Percentiles rank a stretch among this genome's conserved stretches.
phyloP scores from a whole-genome alignment of 176 grass and related monocot genomes.

The Tillandsia leiboldiana region DNA sequence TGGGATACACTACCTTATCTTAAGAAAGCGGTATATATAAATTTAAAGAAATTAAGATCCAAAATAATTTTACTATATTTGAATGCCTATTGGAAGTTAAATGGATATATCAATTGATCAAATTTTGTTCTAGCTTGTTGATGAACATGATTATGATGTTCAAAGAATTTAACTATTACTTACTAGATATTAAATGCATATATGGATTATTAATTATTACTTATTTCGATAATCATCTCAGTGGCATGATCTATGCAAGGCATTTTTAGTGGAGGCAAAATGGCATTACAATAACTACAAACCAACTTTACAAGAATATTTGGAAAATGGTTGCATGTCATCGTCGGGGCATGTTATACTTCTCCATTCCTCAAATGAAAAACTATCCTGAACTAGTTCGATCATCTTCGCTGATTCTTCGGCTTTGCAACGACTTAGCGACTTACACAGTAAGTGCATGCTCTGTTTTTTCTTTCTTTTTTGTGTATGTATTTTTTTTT shows the following conservation, averaged over 20 bases:
- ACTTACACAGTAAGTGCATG: slow-evolving; percentile 11
- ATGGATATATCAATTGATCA: too few relatives aligned
- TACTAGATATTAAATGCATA: too few relatives aligned
- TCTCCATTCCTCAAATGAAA: slow-evolving; percentile 19
- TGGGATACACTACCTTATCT: slow-evolving; percentile 24
- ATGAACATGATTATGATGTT: too few relatives aligned
- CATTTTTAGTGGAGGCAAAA: slow-evolving; percentile 30
- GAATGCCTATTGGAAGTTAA: too few relatives aligned
- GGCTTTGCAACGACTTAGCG: slow-evolving; percentile 35
- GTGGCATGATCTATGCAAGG: slow-evolving; percentile 42
- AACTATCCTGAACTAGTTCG: slow-evolving; percentile 30
- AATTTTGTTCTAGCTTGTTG: too few relatives aligned
- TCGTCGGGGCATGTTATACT: slow-evolving; percentile 23
- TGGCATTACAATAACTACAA: slow-evolving; percentile 23
- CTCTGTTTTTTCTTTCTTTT: too few relatives aligned
- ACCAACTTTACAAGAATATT: slow-evolving; percentile 34
- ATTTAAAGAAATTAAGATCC: too few relatives aligned
- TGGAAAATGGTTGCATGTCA: slow-evolving; percentile 36
- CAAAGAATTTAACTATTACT: too few relatives aligned
- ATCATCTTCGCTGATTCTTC: slow-evolving; percentile 25
- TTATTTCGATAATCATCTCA: background rate
- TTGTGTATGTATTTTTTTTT: too few relatives aligned
- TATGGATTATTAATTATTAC: too few relatives aligned
- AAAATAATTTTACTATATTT: too few relatives aligned
- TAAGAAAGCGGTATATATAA: slow-evolving; percentile 24